A percentile compares a stretch with the other conserved stretches of the same genome.
These are phyloP conservation scores for Pythium phragmiticola DNA, from an alignment of 352 stramenopile genomes.

Conservation along the genomic window DNA sequence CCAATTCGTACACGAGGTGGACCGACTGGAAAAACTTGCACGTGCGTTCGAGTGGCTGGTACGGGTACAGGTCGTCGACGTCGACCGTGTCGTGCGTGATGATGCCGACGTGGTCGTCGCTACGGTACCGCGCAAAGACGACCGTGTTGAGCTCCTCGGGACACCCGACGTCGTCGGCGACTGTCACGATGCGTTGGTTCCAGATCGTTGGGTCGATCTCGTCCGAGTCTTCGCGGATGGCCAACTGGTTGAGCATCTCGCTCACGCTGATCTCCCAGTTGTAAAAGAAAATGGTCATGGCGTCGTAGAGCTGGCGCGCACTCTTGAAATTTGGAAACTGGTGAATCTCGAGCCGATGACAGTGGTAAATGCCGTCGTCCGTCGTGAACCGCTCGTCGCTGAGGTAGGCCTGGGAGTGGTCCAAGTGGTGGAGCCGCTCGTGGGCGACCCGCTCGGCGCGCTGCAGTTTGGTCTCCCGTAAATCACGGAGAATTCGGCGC, in stretches of 20 bases:
- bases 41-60: slow-evolving; percentile 39
- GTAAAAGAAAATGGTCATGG: slow-evolving; percentile 32
- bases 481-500: neutral
- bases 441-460: slow-evolving; percentile 3
- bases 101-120: slow-evolving; percentile 27
- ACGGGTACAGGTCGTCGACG: slow-evolving; percentile 47
- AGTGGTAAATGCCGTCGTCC: slow-evolving; percentile 14
- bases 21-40: slow-evolving; percentile 33
- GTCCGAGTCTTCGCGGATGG: slow-evolving; percentile 39
- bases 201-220: slow-evolving; percentile 22
- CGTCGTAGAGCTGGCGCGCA: slow-evolving; percentile 38
- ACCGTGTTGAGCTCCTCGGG: slow-evolving; percentile 43
- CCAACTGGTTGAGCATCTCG: slow-evolving; percentile 39
- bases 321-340: slow-evolving; percentile 34
- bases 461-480: slow-evolving; percentile 12
- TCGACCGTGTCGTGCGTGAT: slow-evolving; percentile 47
- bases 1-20: slow-evolving; percentile 12
- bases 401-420: slow-evolving; percentile 16
- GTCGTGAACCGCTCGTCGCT: slow-evolving; percentile 12
- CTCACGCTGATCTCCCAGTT: slow-evolving; percentile 47
- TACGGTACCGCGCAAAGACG: slow-evolving; percentile 17
- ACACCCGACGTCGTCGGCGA: slow-evolving; percentile 19
- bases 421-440: slow-evolving; percentile 12
- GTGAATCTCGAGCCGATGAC: slow-evolving; percentile 32
- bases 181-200: slow-evolving; percentile 38